Base-by-base conservation (phyloP, 106 monocot species). In the Dioscorea zingiberensis region DNA sequence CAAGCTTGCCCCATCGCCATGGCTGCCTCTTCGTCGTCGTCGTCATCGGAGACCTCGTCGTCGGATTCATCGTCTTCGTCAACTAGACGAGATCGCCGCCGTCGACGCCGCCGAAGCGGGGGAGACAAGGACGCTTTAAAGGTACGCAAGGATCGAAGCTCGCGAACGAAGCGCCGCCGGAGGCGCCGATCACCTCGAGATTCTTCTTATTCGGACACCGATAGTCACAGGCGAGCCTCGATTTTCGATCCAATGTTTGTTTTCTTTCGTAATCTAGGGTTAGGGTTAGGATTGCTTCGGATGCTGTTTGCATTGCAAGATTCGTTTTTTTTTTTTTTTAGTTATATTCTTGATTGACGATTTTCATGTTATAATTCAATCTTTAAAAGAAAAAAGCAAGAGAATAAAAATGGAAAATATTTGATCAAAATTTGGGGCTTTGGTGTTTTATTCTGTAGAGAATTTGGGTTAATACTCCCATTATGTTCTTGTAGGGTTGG, bases 141-240 rank as follows among this genome's bases (percentile, higher is more conserved):
- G 76, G 76, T 80, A 27, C 76, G 76, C 19, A 84, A 77, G 62
- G 73, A 67, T 47, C 76, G 67, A 23, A 65, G 69, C 18, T 70
- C 64, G 28, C 67, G 69, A 17, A 58, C 49, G 21, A 84, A 71
- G 76, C 71, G 73, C 26, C 62, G 60, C 60, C 67, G 69, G 47
- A 80, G 49, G 66, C 80, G 56, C 32, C 58, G 76, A 17, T 72
- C 69, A n/a, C 22, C 69, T 47, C 25, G 32, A 21, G 79, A 55
- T 25, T 68, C 46, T 22, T 68, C 78, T 23, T 78, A 74, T 24
- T 75, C 68, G 13, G 28, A 54, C 21, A 55, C 68, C 17, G 58
- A 82, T 59, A 59, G 58, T 21, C 69, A 73, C 53, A 73, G 81
- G 77, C 68, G 26, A 60, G 71, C 54, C 25, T 17, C 47, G 64